Evolutionary conservation across 164 flowering plant genomes (phyloP).

Genomic region (Magnolia changhungtana): DNA sequence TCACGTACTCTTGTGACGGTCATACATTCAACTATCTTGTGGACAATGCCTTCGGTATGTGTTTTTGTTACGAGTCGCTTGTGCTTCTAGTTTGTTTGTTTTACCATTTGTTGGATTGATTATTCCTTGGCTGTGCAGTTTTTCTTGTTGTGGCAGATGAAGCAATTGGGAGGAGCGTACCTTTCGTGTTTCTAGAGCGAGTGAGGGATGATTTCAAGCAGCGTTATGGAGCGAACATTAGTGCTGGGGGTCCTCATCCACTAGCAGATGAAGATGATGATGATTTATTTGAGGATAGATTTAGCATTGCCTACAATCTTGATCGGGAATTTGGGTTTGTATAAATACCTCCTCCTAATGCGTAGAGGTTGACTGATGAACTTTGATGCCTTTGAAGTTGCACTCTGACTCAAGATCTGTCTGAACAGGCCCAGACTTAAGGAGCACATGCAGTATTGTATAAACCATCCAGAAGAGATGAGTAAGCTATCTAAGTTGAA

Average conservation of each 20-base stretch:
- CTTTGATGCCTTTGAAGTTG: background rate
- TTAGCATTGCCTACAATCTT: constrained; percentile 94
- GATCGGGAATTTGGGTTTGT: constrained; percentile 95
- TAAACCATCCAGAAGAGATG: constrained; percentile 22
- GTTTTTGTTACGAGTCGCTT: background rate
- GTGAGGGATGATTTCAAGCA: constrained; percentile 91
- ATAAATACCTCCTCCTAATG: background rate
- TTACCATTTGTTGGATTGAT: background rate
- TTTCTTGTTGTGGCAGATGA: constrained; percentile 97
- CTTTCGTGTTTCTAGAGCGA: constrained; percentile 90
- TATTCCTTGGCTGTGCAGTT: constrained; percentile 40
- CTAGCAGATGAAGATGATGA: constrained; percentile 84
- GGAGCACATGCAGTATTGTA: constrained; percentile 24
- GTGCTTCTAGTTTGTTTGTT: background rate
- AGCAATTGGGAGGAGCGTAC: constrained; percentile 70
- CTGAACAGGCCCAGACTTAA: constrained; percentile 14
- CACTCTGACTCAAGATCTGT: background rate
- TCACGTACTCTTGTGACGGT: constrained; percentile 88
- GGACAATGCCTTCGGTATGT: constrained; percentile 81
- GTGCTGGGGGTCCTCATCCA: constrained; percentile 57
- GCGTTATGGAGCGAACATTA: constrained; percentile 68
- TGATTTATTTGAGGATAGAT: constrained; percentile 82
- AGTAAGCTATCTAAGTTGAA: constrained; percentile 17
- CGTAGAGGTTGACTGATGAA: background rate
- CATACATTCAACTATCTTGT: constrained; percentile 86